A percentile compares a stretch with the other conserved stretches of the same genome.
Conservation (phyloP, 2,329 filamentous ascomycete genomes). For the Madurella fahalii region DNA sequence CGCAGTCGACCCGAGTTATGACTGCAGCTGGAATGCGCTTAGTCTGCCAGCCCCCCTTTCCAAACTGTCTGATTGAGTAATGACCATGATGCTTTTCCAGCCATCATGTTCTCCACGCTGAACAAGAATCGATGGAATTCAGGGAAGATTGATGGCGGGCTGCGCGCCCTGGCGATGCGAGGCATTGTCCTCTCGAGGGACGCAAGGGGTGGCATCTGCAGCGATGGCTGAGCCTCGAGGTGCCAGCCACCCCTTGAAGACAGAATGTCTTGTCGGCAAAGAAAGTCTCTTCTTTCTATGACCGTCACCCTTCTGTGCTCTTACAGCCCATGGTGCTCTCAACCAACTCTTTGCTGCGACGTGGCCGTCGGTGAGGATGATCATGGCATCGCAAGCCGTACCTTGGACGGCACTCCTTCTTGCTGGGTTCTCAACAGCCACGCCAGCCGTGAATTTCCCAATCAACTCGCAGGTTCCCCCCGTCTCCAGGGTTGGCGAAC, state of each 20-base stretch:
- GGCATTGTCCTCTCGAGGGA: conserved; percentile 1
- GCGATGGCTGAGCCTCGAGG: background rate
- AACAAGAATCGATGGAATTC: background rate
- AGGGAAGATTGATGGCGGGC: conserved; percentile 7
- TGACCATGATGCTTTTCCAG: conserved; percentile 5
- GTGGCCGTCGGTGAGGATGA: background rate
- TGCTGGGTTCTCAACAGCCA: conserved; percentile 31
- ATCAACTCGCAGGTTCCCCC: conserved; percentile 82
- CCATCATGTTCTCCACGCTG: background rate
- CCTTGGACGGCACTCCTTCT: conserved; percentile 33
- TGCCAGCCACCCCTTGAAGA: conserved; percentile 16
- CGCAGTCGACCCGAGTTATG: conserved; percentile 9
- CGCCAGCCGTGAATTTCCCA: conserved; percentile 58
- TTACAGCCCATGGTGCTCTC: background rate
- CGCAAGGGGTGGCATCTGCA: conserved; percentile 13
- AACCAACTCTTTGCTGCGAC: background rate
- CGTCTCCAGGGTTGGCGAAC: conserved; percentile 64
- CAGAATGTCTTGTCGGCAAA: background rate
- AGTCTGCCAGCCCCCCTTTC: conserved; percentile 16
- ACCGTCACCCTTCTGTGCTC: background rate
- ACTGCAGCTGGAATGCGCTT: conserved; percentile 13
- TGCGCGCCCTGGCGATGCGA: conserved; percentile 9
- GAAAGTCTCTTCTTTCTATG: background rate
- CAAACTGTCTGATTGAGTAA: conserved; percentile 7
- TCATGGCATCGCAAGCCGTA: conserved; percentile 24